A percentile compares a stretch with the other conserved stretches of the same genome.
Evolutionary conservation across 1,284 basidiomycete species (phyloP).

Genomic region (Sporisorium exsertum): DNA sequence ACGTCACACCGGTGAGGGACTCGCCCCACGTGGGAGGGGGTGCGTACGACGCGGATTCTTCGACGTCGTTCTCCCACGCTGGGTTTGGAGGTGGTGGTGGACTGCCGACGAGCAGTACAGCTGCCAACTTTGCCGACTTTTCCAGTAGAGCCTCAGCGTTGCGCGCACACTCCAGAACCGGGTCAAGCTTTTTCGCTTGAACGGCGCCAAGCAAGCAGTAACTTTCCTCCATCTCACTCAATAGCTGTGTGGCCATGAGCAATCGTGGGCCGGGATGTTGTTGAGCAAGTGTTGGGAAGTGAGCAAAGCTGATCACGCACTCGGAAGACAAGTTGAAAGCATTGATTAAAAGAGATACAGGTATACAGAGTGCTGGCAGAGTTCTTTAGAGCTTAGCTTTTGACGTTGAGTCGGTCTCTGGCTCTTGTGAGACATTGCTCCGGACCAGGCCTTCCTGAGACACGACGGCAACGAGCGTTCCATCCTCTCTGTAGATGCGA

Average conservation of each 20-base stretch:
- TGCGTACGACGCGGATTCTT: conserved; percentile 13
- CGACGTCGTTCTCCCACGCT: conserved; percentile 14
- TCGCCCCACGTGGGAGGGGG: background rate
- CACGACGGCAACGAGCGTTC: conserved; percentile 63
- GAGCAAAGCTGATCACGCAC: background rate
- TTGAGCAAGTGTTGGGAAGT: too few relatives aligned
- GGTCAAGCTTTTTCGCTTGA: conserved; percentile 25
- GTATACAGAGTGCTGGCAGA: too few relatives aligned
- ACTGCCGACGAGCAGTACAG: conserved; percentile 41
- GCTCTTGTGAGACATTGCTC: conserved; percentile 14
- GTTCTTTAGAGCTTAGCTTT: conserved; percentile 29
- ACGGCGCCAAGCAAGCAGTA: background rate
- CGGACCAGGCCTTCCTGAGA: conserved; percentile 56
- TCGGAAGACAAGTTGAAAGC: background rate
- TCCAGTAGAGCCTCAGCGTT: conserved; percentile 10
- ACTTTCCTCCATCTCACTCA: background rate
- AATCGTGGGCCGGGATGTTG: background rate
- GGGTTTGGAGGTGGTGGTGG: conserved; percentile 8
- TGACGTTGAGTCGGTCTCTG: background rate
- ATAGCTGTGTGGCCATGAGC: background rate
- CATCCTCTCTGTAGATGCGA: conserved; percentile 62
- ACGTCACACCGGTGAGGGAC: conserved; percentile 13
- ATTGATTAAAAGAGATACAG: background rate
- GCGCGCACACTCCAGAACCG: conserved; percentile 20
- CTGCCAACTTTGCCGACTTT: conserved; percentile 25